Base-by-base conservation (phyloP, 2,329 filamentous ascomycete species). In the Fusarium secorum region DNA sequence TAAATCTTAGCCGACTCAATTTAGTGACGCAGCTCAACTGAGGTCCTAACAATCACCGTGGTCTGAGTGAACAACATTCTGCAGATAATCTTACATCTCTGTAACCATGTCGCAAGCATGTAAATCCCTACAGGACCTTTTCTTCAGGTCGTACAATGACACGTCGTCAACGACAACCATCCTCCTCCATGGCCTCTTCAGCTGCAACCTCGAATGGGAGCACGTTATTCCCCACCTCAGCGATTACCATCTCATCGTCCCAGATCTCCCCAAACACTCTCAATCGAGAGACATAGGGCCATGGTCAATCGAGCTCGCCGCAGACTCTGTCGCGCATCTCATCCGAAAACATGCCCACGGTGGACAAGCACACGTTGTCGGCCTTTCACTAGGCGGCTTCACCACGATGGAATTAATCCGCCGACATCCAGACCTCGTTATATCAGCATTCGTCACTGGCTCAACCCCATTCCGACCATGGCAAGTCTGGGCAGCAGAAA, bases 231-330 rank as follows among this genome's bases (percentile, higher is more conserved):
- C 80, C 11, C 75, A 79, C 46, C 75, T 84, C 2, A 32, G 68
- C 3, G 75, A 78, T 41, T 82, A 83, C 59, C 82, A 84, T 62
- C 70, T 84, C 11, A 73, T 84, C 7, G 57, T 81, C 7, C 78
- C 79, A 17, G 82, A 84, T 64, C 71, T 83, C 2, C 79, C 79
- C 4, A 74, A 76, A 10, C 82, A 84, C 61, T 82, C 81, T 11
- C 64, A 71, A 15, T 83, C 82, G 18, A 66, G 70, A 11, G 67
- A 76, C 38, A 57, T 82, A 30, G 57, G 65, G 4, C 79, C 79
- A 1, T 78, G 76, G 38, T 77, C 78, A 4, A 74, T 81, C 14
- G 66, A 64, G 1, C 52, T 75, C 5, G 70, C 75, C 5, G 78
- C 80, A 32, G 74, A 78, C 11, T 74, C 71, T 17, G 73, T 84